Conservation (phyloP, 768 basidiomycete genomes). For the Lactarius deliciosus region DNA sequence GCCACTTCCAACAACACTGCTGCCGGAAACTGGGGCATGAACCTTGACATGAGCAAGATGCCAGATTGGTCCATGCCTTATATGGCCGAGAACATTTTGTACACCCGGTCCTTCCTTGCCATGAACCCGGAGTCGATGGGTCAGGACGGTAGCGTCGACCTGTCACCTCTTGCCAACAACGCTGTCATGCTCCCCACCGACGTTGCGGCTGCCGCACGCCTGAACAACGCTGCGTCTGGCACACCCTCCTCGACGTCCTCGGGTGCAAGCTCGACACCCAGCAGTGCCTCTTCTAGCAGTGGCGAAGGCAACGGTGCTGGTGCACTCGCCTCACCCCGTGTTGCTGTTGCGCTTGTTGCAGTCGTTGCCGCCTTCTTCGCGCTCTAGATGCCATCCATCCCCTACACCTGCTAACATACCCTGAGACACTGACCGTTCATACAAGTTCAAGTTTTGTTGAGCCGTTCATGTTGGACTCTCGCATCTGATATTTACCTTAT, state of each 20-base stretch:
- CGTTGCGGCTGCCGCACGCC: slow-evolving; percentile 44
- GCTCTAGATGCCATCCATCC: slow-evolving; percentile 38
- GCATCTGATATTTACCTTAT: slow-evolving; percentile 12
- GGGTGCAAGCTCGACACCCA: slow-evolving; percentile 29
- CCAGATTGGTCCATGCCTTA: slow-evolving; percentile 52
- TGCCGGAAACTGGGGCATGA: slow-evolving; percentile 61
- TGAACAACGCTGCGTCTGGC: slow-evolving; percentile 35
- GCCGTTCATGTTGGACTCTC: slow-evolving; percentile 22
- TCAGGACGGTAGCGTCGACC: slow-evolving; percentile 51
- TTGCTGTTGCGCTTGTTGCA: slow-evolving; percentile 50
- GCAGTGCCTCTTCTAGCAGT: slow-evolving; percentile 26
- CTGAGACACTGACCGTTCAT: slow-evolving; percentile 14
- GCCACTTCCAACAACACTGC: slow-evolving; percentile 46
- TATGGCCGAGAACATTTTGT: slow-evolving; percentile 59
- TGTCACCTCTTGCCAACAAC: slow-evolving; percentile 42
- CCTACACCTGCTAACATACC: slow-evolving; percentile 16
- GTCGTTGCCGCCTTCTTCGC: slow-evolving; percentile 45
- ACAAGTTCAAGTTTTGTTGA: slow-evolving; percentile 13
- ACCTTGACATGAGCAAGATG: slow-evolving; percentile 56
- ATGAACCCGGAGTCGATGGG: slow-evolving; percentile 52
- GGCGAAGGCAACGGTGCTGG: slow-evolving; percentile 45
- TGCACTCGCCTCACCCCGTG: slow-evolving; percentile 48
- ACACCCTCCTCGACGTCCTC: slow-evolving; percentile 33
- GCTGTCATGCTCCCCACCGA: slow-evolving; percentile 64
- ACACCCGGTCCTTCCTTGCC: slow-evolving; percentile 46